These are phyloP conservation scores for Wickerhamomyces pijperi DNA, from an alignment of 805 yeast species.

Conservation along the genomic window DNA sequence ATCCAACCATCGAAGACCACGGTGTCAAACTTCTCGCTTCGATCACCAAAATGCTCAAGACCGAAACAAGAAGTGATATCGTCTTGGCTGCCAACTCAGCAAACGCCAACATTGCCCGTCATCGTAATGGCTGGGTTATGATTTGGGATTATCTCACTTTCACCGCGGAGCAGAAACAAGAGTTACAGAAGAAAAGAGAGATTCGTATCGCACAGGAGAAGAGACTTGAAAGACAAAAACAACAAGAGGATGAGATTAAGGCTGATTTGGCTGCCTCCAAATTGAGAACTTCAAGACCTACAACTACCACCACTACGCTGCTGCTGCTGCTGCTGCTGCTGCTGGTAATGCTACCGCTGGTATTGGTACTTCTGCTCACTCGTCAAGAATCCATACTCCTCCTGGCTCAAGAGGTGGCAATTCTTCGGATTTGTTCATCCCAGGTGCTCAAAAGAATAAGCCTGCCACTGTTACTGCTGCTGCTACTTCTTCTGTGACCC, in stretches of 20 bases:
- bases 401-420: no score
- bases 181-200: slow-evolving; percentile 9
- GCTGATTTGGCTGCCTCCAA: neutral
- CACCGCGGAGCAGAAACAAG: slow-evolving; percentile 29
- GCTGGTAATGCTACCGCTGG: no score
- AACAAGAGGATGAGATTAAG: slow-evolving; percentile 2
- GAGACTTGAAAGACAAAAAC: slow-evolving; percentile 6
- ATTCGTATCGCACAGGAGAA: slow-evolving; percentile 4
- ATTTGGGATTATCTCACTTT: slow-evolving; percentile 47
- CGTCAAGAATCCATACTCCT: no score
- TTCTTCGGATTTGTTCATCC: no score
- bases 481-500: no score
- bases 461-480: no score
- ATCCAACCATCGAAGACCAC: slow-evolving; percentile 60
- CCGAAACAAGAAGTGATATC: slow-evolving; percentile 70
- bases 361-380: no score
- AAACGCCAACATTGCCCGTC: slow-evolving; percentile 51
- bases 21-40: slow-evolving; percentile 38
- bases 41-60: slow-evolving; percentile 34
- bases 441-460: neutral
- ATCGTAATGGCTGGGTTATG: slow-evolving; percentile 37
- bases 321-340: no score
- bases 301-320: no score
- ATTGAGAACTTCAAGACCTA: no score
- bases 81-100: slow-evolving; percentile 67